Evolutionary conservation across 2,329 filamentous ascomycete genomes (phyloP).

Genomic region (Fusarium phyllophilum): DNA sequence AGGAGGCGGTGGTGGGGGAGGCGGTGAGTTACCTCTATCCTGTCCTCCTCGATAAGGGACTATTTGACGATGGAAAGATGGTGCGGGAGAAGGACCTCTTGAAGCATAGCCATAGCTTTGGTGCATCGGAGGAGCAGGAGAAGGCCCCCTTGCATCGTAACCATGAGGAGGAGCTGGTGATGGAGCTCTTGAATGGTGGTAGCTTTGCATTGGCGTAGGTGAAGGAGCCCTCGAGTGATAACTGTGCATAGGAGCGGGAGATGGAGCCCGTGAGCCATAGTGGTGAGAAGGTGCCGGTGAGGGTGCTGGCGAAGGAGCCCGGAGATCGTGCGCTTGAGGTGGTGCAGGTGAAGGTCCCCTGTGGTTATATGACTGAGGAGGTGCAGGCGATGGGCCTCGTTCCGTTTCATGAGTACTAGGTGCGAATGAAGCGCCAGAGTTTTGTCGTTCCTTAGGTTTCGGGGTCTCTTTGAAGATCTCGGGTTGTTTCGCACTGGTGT

Average conservation of each 20-base stretch:
- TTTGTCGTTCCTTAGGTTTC: slow-evolving; percentile 52
- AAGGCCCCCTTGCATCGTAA: slow-evolving; percentile 49
- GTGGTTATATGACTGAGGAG: slow-evolving; percentile 30
- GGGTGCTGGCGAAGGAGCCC: slow-evolving; percentile 48
- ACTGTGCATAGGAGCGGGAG: slow-evolving; percentile 36
- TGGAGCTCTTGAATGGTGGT: slow-evolving; percentile 42
- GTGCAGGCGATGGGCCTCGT: slow-evolving; percentile 42
- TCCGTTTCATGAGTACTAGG: slow-evolving; percentile 38
- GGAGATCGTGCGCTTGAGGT: slow-evolving; percentile 20
- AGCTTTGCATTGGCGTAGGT: slow-evolving; percentile 36
- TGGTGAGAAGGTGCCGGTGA: slow-evolving; percentile 47
- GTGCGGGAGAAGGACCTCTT: slow-evolving; percentile 53
- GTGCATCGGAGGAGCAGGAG: slow-evolving; percentile 42
- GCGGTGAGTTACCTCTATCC: slow-evolving; percentile 67
- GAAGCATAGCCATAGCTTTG: slow-evolving; percentile 48
- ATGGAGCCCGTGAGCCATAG: slow-evolving; percentile 48
- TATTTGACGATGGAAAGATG: slow-evolving; percentile 42
- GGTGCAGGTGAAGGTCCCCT: slow-evolving; percentile 30
- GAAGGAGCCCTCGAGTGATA: slow-evolving; percentile 26
- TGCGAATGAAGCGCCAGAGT: slow-evolving; percentile 54
- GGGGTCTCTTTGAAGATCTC: slow-evolving; percentile 63
- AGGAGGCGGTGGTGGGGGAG: slow-evolving; percentile 84
- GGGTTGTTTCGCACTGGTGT: slow-evolving; percentile 70
- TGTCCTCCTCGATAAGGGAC: slow-evolving; percentile 40
- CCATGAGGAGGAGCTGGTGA: slow-evolving; percentile 44